These are phyloP conservation scores for Wallacemonas collosoma DNA, from an alignment of 208 protist species.

Conservation along the genomic window DNA sequence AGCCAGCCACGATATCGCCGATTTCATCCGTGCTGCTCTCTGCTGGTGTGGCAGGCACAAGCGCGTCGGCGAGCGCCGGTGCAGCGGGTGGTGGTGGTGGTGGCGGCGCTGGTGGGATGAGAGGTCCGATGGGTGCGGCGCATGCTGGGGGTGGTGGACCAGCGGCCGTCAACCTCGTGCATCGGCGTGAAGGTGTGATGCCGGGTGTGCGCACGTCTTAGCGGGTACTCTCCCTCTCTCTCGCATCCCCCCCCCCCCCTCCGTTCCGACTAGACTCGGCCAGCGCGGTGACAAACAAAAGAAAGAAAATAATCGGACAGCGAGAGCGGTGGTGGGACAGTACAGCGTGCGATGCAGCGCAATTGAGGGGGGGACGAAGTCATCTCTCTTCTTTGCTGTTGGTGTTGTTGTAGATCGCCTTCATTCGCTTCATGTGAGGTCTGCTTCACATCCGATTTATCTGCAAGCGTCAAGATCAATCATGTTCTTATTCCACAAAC, in stretches of 20 bases:
- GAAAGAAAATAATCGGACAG: neutral
- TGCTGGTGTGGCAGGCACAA: neutral
- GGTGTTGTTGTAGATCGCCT: too few relatives aligned
- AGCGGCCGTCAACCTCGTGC: slow-evolving; percentile 5
- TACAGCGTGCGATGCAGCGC: too few relatives aligned
- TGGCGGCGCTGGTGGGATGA: neutral
- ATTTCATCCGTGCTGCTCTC: neutral
- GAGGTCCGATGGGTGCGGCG: neutral
- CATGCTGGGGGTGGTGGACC: neutral
- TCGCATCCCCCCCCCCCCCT: neutral
- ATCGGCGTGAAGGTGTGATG: slow-evolving; percentile 13
- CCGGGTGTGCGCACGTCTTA: neutral
- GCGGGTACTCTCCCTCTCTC: neutral
- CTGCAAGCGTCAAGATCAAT: too few relatives aligned
- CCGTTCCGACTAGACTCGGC: neutral
- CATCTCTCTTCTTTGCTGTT: too few relatives aligned
- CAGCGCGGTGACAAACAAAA: neutral
- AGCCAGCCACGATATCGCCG: slow-evolving; percentile 5
- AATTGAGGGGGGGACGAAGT: too few relatives aligned
- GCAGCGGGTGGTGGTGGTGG: neutral
- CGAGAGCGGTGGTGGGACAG: too few relatives aligned
- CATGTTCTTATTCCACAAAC: too few relatives aligned
- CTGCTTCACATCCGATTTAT: too few relatives aligned
- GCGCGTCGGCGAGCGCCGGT: neutral
- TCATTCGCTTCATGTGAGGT: too few relatives aligned